Conservation (phyloP, 108 stramenopile genomes). For the Cyclotella atomus region DNA sequence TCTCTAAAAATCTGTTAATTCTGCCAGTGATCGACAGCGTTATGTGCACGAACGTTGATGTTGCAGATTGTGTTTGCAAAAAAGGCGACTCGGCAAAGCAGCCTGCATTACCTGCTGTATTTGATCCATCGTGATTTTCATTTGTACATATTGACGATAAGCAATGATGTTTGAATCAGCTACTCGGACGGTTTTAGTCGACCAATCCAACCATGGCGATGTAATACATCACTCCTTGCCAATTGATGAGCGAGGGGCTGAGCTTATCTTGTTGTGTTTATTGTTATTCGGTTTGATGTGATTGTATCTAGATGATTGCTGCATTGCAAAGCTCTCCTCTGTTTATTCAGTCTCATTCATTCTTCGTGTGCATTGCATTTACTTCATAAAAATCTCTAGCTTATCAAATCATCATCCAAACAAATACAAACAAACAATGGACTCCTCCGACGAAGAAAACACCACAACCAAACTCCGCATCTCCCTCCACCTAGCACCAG, state of each 20-base stretch:
- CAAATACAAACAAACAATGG: neutral
- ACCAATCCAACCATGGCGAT: neutral
- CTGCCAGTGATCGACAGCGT: too few species aligned
- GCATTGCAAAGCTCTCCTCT: too few species aligned
- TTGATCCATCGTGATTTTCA: too few species aligned
- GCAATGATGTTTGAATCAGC: neutral
- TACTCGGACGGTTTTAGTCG: neutral
- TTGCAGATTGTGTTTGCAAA: too few species aligned
- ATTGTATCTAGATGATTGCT: neutral
- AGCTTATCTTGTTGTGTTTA: neutral
- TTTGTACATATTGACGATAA: too few species aligned
- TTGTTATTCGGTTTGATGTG: neutral
- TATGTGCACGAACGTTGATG: too few species aligned
- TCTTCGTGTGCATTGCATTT: too few species aligned
- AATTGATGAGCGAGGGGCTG: neutral
- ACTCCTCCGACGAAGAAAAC: slow-evolving; percentile 20
- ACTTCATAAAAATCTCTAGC: neutral
- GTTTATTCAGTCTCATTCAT: too few species aligned
- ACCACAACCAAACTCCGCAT: slow-evolving; percentile 31
- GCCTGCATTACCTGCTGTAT: too few species aligned
- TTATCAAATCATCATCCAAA: neutral
- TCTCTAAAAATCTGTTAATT: too few species aligned
- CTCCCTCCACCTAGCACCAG: slow-evolving; percentile 37
- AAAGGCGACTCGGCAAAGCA: too few species aligned
- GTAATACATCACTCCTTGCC: neutral